Evolutionary conservation across 768 basidiomycete genomes (phyloP), one percentile per base, ranked within the genome.

Genomic region (Russula vinacea): DNA sequence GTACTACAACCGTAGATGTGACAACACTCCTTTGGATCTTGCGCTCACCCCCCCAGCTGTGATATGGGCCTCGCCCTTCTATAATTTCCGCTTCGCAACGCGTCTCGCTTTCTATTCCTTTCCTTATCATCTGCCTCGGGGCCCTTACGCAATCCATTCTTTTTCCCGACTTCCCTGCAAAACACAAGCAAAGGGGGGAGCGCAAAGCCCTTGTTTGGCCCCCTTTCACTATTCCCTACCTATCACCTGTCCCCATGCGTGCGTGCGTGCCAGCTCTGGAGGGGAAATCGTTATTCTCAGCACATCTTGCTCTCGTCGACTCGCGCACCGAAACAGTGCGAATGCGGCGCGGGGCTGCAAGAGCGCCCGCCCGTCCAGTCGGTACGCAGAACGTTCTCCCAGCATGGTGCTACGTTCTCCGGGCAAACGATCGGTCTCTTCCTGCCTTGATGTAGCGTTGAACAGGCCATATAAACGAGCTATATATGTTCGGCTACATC

Each of bases 11-110:
- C 22, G 22, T 40, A 32, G n/a, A 22, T 60, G 58, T 64, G 63
- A 64, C 63, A 22, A 35, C 16, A 10, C 39, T 8, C 50, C 8
- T 29, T 39, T 55, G 19, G 49, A 24, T 58, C 62, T 63, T 42
- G 33, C 56, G 19, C 29, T 56, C 61, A 50, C 47, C 37, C 24
- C 24, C 5, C 26, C 6, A 35, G 11, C 29, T 60, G 35, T 56
- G 26, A 56, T 39, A 50, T 16, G 5, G 4, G 26, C 24, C 60
- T 29, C 24, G 44, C 53, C 24, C 54, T 62, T 32, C 35, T n/a
- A 59, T 60, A 64, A 64, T 64, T 60, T 64, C 63, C 63, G 63
- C 58, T 33, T 11, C 24, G 51, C 51, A 33, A 24, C 2, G 32
- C 17, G 51, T 42, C 58, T 54, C 14, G 24, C 33, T 16, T 26